Base-by-base conservation (phyloP, 2,329 filamentous ascomycete genomes). In the Thermoascus crustaceus region DNA sequence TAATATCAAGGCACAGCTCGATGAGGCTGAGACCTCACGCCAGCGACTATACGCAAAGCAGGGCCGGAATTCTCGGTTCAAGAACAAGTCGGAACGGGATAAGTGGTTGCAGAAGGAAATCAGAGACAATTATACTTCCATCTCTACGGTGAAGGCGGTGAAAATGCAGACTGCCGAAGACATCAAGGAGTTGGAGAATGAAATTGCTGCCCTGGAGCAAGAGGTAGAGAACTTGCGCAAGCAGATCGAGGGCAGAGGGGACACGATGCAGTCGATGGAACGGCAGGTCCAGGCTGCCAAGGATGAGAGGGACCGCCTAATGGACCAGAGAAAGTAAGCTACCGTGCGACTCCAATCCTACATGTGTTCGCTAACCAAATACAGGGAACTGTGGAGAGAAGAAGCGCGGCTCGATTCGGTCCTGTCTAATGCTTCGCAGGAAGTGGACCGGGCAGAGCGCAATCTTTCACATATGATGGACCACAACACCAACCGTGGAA, bases 21-120 rank as follows among this genome's bases (percentile, higher is more conserved):
- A 87, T 30, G 72, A 82, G 32, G 82, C 82, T 0, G 83, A 93
- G 50, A 80, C 80, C 5, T 73, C 76, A 4, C 75, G 85, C 26
- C 78, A 83, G 45, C 80, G 88, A 23, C 73, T 98, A 5, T 85
- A 94, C 54, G 85, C 84, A 33, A 98, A 98, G 60, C 89, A 98
- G 62, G 86, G 82, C 27, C 81, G 89, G 30, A 87, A 83, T 46
- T 82, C 83, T 11, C 82, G 86, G 43, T 98, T 94, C 61, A 82
- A 75, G 53, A 93, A 78, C 58, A 94, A 94, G 66, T 75, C 76
- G 6, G 86, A 96, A 55, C 80, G 93, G 27, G 89, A 98, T 58
- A 75, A 77, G 22, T 95, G 78, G 71, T 68, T 98, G 32, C 78
- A 77, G 41, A 73, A 77, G 42, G 83, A 95, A 60, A 85, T 96